A percentile compares a stretch with the other conserved stretches of the same genome.
Evolutionary conservation across 371 early-diverging fungal species (phyloP).

Genomic region (Mucor indicus): DNA sequence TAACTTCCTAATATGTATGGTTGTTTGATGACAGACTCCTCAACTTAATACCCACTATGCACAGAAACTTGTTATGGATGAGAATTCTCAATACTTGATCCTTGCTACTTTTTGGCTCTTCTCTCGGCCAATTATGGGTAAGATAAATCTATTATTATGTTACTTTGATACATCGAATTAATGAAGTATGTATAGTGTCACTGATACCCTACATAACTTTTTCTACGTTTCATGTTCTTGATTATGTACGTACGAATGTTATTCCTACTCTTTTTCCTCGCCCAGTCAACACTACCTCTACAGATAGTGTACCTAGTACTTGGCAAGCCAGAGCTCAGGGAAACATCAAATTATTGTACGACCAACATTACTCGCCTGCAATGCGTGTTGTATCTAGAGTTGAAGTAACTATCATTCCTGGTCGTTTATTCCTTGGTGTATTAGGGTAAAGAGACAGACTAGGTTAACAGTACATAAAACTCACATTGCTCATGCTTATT

Average conservation of each 20-base stretch:
- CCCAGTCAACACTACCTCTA: conserved; percentile 30
- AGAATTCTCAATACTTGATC: conserved; percentile 84
- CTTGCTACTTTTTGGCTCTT: conserved; percentile 79
- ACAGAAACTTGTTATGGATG: conserved; percentile 75
- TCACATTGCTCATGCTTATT: conserved; percentile 7
- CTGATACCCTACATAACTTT: conserved; percentile 83
- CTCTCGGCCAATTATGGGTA: conserved; percentile 73
- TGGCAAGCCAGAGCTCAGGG: conserved; percentile 54
- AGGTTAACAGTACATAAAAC: too few species aligned
- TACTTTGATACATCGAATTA: too few species aligned
- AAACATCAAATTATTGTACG: conserved; percentile 62
- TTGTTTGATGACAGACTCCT: conserved; percentile 47
- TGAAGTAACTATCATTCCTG: conserved; percentile 78
- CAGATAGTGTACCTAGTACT: conserved; percentile 11
- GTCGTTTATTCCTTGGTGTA: conserved; percentile 64
- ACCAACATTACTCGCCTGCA: conserved; percentile 67
- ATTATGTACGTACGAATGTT: conserved; percentile 73
- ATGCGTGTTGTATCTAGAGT: conserved; percentile 74
- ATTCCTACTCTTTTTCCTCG: conserved; percentile 72
- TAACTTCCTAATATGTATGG: conserved; percentile 2
- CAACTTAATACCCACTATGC: conserved; percentile 61
- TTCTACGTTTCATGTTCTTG: conserved; percentile 81
- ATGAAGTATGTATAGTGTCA: conserved; percentile 54
- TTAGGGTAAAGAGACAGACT: conserved; percentile 47
- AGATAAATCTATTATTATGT: background rate